These are phyloP conservation scores for Kodamaea laetipori DNA, from an alignment of 805 yeast species.

Conservation along the genomic window DNA sequence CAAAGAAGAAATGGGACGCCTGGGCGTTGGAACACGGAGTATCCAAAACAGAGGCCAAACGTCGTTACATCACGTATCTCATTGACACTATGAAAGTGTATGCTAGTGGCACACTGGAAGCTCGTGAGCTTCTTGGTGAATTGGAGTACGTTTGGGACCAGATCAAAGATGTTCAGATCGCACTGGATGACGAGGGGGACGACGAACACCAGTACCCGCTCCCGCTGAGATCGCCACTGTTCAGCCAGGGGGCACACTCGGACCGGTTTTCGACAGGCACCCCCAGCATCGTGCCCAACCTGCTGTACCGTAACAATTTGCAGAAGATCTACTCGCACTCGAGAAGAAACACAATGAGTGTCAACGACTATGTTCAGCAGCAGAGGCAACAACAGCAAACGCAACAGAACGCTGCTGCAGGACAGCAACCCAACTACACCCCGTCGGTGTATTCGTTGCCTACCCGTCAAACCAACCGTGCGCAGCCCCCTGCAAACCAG, in stretches of 20 bases:
- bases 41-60: constrained; percentile 69
- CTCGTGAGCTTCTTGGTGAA: constrained; percentile 64
- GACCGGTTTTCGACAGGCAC: constrained; percentile 42
- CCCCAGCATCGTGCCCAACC: constrained; percentile 29
- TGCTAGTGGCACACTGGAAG: constrained; percentile 67
- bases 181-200: constrained; percentile 33
- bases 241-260: constrained; percentile 31
- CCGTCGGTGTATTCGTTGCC: constrained; percentile 20
- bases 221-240: constrained; percentile 39
- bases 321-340: constrained; percentile 48
- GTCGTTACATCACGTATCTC: constrained; percentile 64
- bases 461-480: constrained; percentile 4
- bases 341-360: constrained; percentile 39
- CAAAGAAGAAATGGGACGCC: constrained; percentile 78
- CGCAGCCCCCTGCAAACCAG: constrained; percentile 5
- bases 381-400: constrained; percentile 25
- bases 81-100: constrained; percentile 72
- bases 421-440: constrained; percentile 9
- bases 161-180: constrained; percentile 49
- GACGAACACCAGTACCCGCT: constrained; percentile 23
- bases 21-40: constrained; percentile 79
- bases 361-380: constrained; percentile 39
- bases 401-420: constrained; percentile 11
- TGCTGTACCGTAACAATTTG: constrained; percentile 36
- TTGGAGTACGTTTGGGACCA: constrained; percentile 77